Evolutionary conservation across 352 stramenopile species (phyloP).

Genomic region (Ochromonadaceae sp.): DNA sequence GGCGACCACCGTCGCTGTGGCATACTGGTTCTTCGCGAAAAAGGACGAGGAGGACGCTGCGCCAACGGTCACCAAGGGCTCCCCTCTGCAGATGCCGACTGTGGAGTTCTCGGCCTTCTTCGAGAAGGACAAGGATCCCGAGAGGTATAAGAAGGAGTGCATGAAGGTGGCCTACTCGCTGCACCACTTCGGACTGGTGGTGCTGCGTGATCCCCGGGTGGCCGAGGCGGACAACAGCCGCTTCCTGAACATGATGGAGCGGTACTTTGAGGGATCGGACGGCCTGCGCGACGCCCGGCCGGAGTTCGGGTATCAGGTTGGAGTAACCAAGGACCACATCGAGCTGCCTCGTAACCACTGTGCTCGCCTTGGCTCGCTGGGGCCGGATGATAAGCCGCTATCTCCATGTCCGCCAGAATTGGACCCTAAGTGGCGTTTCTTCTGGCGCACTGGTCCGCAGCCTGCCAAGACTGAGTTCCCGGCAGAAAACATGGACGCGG

Average conservation of each 20-base stretch:
- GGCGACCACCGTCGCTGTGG: too few relatives aligned
- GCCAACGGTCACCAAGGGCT: too few relatives aligned
- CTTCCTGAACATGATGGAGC: constrained; percentile 82
- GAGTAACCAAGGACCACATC: constrained; percentile 60
- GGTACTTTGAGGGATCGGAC: constrained; percentile 68
- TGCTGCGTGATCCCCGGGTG: constrained; percentile 40
- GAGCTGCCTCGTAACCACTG: constrained; percentile 67
- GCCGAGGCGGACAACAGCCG: constrained; percentile 29
- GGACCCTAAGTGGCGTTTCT: constrained; percentile 80
- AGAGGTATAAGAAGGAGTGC: constrained; percentile 37
- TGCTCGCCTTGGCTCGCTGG: constrained; percentile 22
- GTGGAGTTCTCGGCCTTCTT: constrained; percentile 62
- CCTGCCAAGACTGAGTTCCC: constrained; percentile 25
- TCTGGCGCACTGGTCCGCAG: constrained; percentile 63
- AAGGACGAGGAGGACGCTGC: too few relatives aligned
- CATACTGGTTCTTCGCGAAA: too few relatives aligned
- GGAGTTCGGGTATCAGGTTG: constrained; percentile 66
- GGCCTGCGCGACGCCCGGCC: constrained; percentile 63
- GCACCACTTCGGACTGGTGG: constrained; percentile 60
- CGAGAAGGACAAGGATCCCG: constrained; percentile 20
- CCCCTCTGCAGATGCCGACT: too few relatives aligned
- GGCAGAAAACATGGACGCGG: constrained; percentile 7
- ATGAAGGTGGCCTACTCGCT: constrained; percentile 53
- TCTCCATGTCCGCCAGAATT: constrained; percentile 9
- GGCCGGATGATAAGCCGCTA: constrained; percentile 1